Evolutionary conservation across 176 grass and related monocot species (phyloP).

Genomic region (Urochloa ruziziensis): DNA sequence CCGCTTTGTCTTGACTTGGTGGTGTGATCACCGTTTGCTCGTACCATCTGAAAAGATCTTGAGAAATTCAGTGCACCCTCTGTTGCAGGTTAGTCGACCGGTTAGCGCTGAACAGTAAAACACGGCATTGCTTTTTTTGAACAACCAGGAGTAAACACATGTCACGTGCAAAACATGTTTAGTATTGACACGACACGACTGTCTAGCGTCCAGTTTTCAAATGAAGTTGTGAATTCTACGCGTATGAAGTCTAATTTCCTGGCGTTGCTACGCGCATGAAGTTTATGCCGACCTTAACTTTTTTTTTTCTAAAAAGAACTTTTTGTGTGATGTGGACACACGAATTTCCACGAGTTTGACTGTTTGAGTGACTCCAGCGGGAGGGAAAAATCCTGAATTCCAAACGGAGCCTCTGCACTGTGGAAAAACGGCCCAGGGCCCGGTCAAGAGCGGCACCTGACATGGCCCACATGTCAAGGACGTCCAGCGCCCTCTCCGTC

Average conservation of each 20-base stretch:
- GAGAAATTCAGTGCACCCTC: neutral
- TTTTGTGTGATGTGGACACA: neutral
- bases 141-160: neutral
- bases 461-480: neutral
- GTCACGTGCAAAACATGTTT: neutral
- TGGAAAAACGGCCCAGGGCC: neutral
- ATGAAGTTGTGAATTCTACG: neutral
- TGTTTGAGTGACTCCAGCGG: too few relatives aligned
- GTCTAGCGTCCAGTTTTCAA: too few relatives aligned
- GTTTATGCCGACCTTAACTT: neutral
- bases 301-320: neutral
- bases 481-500: neutral
- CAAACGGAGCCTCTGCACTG: neutral
- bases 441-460: neutral
- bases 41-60: neutral
- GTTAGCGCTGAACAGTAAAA: neutral
- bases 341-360: neutral
- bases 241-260: neutral
- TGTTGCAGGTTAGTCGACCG: neutral
- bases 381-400: neutral
- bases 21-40: neutral
- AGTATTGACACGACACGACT: neutral
- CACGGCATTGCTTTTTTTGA: neutral
- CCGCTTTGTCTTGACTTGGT: neutral
- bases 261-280: too few relatives aligned